Conservation (phyloP, 306 rosid species). For the Vachellia pachyceras region DNA sequence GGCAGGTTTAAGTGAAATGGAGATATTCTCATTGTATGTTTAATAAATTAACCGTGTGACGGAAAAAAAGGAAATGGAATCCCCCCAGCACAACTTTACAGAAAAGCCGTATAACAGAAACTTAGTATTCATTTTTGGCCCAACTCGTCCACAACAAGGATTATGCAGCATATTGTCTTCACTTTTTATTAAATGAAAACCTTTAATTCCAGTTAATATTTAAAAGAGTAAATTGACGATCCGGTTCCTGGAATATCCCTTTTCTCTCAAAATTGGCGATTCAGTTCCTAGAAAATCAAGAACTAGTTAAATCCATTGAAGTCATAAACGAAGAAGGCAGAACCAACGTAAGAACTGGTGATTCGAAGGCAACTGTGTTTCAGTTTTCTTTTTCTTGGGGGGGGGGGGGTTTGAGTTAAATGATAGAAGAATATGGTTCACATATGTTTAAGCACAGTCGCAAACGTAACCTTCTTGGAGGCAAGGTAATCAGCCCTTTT, state of each 20-base stretch:
- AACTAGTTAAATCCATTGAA: background rate
- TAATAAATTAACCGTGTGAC: background rate
- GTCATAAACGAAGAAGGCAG: background rate
- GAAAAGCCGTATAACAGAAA: conserved; percentile 13
- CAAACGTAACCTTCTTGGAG: conserved; percentile 71
- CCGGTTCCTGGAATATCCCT: background rate
- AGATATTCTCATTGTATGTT: conserved; percentile 1
- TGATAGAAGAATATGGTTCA: background rate
- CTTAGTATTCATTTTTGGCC: background rate
- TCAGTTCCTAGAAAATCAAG: background rate
- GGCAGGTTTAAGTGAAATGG: background rate
- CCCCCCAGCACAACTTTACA: conserved; percentile 1
- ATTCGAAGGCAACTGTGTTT: background rate
- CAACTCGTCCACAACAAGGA: conserved; percentile 12
- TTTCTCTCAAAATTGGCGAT: background rate
- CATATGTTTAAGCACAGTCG: background rate
- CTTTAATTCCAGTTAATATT: background rate
- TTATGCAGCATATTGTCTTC: conserved; percentile 1
- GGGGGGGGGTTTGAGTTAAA: background rate
- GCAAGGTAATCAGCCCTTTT: conserved; percentile 98
- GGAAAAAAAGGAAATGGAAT: background rate
- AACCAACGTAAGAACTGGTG: background rate
- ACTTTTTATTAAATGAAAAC: background rate
- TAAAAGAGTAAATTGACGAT: background rate
- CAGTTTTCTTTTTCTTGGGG: background rate